phyloP scores from a whole-genome alignment of 352 stramenopile species.

The Pythium monospermum region DNA sequence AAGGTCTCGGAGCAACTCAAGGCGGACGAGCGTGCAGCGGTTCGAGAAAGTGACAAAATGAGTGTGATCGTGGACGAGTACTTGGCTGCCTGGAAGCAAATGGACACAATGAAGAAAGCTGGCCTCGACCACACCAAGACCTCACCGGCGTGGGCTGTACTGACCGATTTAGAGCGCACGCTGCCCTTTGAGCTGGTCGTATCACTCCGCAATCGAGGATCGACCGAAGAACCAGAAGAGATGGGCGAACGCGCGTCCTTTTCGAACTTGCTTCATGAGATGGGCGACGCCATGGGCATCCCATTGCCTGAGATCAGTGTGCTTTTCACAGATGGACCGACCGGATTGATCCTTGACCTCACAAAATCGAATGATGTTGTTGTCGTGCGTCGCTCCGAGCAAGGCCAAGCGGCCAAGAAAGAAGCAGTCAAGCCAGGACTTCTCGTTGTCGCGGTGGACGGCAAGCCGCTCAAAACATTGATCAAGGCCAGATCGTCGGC shows the following conservation, averaged over 20 bases:
- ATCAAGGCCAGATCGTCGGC: constrained; percentile 48
- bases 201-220: constrained; percentile 70
- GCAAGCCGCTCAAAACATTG: constrained; percentile 42
- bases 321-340: constrained; percentile 53
- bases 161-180: constrained; percentile 58
- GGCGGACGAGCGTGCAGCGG: constrained; percentile 42
- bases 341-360: constrained; percentile 57
- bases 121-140: constrained; percentile 63
- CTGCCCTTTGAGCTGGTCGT: constrained; percentile 74
- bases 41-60: constrained; percentile 37
- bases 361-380: constrained; percentile 29
- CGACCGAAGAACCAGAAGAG: constrained; percentile 41
- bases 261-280: constrained; percentile 51
- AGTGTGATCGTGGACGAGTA: constrained; percentile 54
- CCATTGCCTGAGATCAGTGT: constrained; percentile 79
- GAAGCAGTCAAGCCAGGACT: constrained; percentile 66
- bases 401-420: constrained; percentile 54
- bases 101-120: constrained; percentile 58
- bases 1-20: constrained; percentile 71
- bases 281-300: constrained; percentile 74
- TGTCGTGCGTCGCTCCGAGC: constrained; percentile 15
- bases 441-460: constrained; percentile 68
- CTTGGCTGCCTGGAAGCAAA: constrained; percentile 60
- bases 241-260: constrained; percentile 32
- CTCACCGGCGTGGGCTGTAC: constrained; percentile 42